Conservation (phyloP, 345 rosid species). For the Anacardium occidentale region DNA sequence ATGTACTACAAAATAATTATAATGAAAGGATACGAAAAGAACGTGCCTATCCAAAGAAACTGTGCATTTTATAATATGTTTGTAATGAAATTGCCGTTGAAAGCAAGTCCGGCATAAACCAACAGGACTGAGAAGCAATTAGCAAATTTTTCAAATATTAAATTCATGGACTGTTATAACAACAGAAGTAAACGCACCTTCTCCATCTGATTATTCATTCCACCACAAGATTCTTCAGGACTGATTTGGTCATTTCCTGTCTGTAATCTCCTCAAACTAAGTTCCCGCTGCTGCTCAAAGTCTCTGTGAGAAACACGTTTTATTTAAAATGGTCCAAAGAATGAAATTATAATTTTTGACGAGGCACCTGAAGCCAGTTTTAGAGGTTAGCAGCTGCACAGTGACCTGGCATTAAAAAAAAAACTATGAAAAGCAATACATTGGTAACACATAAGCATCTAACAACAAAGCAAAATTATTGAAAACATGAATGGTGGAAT, state of each 20-base stretch:
- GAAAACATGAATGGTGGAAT: slow-evolving; percentile 15
- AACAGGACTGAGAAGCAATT: slow-evolving; percentile 3
- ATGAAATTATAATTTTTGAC: slow-evolving; percentile 12
- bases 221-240: slow-evolving; percentile 56
- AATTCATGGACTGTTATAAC: slow-evolving; percentile 5
- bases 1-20: background rate
- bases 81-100: background rate
- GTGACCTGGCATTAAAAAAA: slow-evolving; percentile 58
- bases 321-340: slow-evolving; percentile 21
- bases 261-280: slow-evolving; percentile 75
- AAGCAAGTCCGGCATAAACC: background rate
- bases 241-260: slow-evolving; percentile 52
- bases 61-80: background rate
- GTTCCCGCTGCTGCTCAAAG: slow-evolving; percentile 96
- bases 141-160: background rate
- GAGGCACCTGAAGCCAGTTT: slow-evolving; percentile 88
- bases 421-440: slow-evolving; percentile 17
- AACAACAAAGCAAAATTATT: background rate
- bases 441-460: background rate
- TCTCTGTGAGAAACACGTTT: slow-evolving; percentile 50
- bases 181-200: slow-evolving; percentile 46
- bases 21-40: background rate
- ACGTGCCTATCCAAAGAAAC: background rate
- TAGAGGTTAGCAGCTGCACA: slow-evolving; percentile 87
- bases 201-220: slow-evolving; percentile 52